Percentiles rank a stretch among this genome's conserved stretches.
Evolutionary conservation across 495 filamentous ascomycete genomes (phyloP).

Genomic region (Penicillium manginii): DNA sequence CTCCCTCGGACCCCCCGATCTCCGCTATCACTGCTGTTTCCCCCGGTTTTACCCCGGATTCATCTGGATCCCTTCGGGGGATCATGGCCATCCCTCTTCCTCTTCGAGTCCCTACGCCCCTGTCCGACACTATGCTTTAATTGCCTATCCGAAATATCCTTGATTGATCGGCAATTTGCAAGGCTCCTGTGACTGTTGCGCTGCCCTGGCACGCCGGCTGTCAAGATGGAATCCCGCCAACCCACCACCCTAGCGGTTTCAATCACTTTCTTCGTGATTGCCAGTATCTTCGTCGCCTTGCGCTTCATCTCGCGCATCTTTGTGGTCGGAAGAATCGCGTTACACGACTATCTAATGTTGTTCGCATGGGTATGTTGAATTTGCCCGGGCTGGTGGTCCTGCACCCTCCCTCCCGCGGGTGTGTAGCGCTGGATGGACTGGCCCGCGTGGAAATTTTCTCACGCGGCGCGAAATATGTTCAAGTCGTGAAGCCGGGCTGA

Average conservation of each 20-base stretch:
- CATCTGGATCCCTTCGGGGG: background rate
- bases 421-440: background rate
- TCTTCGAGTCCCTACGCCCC: conserved; percentile 1
- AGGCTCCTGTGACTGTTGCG: background rate
- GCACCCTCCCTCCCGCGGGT: conserved; percentile 18
- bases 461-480: background rate
- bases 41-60: conserved; percentile 24
- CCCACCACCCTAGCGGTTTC: conserved; percentile 76
- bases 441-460: background rate
- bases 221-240: conserved; percentile 58
- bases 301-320: conserved; percentile 72
- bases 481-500: conserved; percentile 10
- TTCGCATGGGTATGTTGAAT: conserved; percentile 71
- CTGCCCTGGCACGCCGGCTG: background rate
- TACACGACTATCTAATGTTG: conserved; percentile 85
- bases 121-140: conserved; percentile 10
- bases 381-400: conserved; percentile 14
- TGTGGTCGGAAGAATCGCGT: conserved; percentile 68
- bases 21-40: background rate
- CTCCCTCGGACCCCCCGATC: background rate
- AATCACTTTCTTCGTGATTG: conserved; percentile 65
- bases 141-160: background rate
- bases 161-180: background rate
- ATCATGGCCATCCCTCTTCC: conserved; percentile 2
- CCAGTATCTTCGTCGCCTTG: conserved; percentile 71